Percentiles rank a stretch among this genome's conserved stretches.
phyloP scores from a whole-genome alignment of 163 green algal genomes.

The Scenedesmus sp. region DNA sequence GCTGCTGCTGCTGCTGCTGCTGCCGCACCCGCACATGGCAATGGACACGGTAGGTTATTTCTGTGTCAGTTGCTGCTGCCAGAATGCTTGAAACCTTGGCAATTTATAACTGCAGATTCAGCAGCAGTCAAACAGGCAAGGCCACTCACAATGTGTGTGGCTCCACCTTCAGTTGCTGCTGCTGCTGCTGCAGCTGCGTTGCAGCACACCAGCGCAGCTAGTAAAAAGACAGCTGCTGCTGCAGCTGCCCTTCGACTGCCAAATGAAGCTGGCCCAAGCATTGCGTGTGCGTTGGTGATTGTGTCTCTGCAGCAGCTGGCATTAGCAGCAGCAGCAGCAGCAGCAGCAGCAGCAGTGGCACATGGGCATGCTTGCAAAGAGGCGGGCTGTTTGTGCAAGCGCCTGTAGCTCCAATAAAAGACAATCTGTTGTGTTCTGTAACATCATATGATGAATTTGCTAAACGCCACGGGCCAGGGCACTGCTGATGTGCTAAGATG shows the following conservation, averaged over 20 bases:
- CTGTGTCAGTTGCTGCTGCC: no score
- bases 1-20: no score
- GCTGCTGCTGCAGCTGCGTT: not conserved
- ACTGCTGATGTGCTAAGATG: not conserved
- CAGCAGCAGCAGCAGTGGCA: not conserved
- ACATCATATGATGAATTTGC: no score
- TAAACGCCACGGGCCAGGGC: not conserved
- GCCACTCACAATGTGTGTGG: not conserved
- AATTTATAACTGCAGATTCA: not conserved
- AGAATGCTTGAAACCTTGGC: no score
- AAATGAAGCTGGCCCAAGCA: not conserved
- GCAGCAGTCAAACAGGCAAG: conserved; percentile 7
- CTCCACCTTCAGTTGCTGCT: not conserved
- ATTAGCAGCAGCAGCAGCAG: not conserved
- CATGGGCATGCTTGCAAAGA: not conserved
- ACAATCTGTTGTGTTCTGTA: no score
- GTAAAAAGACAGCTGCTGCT: no score
- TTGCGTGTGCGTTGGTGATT: no score
- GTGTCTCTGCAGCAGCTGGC: no score
- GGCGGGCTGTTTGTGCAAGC: not conserved
- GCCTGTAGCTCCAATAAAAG: not conserved
- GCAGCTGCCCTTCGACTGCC: not conserved
- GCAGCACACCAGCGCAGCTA: no score
- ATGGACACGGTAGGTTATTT: no score
- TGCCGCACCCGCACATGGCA: no score